Evolutionary conservation across 2,329 filamentous ascomycete genomes (phyloP).

Genomic region (Penicillium sp.): DNA sequence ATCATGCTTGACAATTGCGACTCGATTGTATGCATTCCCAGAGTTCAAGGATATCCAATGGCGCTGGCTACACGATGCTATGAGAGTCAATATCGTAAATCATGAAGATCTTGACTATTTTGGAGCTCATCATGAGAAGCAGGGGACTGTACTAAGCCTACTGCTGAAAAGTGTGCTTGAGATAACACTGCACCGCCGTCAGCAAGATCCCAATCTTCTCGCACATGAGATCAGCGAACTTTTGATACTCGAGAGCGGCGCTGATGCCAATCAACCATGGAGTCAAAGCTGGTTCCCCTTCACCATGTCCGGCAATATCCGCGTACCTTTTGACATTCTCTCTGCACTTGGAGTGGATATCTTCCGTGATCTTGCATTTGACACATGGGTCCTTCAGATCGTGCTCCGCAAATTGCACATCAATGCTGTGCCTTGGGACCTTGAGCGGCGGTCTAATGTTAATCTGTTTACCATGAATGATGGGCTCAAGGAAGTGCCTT

Average conservation of each 20-base stretch:
- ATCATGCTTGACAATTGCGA: slow-evolving; percentile 30
- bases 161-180: slow-evolving; percentile 39
- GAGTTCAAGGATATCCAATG: slow-evolving; percentile 34
- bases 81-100: slow-evolving; percentile 24
- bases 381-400: slow-evolving; percentile 41
- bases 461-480: slow-evolving; percentile 6
- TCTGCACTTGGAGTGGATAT: slow-evolving; percentile 38
- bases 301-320: slow-evolving; percentile 36
- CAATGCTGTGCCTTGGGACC: slow-evolving; percentile 35
- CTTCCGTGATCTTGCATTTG: slow-evolving; percentile 39
- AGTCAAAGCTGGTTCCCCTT: slow-evolving; percentile 32
- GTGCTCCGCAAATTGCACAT: slow-evolving; percentile 35
- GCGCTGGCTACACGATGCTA: slow-evolving; percentile 38
- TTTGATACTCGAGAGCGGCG: slow-evolving; percentile 26
- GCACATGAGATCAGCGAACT: slow-evolving; percentile 41
- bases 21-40: slow-evolving; percentile 30
- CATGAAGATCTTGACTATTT: slow-evolving; percentile 14
- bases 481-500: slow-evolving; percentile 10
- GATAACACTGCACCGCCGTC: slow-evolving; percentile 35
- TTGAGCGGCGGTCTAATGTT: slow-evolving; percentile 11
- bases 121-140: slow-evolving; percentile 29
- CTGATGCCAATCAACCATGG: slow-evolving; percentile 12
- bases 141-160: slow-evolving; percentile 37
- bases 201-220: slow-evolving; percentile 27
- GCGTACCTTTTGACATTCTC: slow-evolving; percentile 41